Conservation (phyloP, 2,329 filamentous ascomycete genomes). For the Neoascochyta sp. region DNA sequence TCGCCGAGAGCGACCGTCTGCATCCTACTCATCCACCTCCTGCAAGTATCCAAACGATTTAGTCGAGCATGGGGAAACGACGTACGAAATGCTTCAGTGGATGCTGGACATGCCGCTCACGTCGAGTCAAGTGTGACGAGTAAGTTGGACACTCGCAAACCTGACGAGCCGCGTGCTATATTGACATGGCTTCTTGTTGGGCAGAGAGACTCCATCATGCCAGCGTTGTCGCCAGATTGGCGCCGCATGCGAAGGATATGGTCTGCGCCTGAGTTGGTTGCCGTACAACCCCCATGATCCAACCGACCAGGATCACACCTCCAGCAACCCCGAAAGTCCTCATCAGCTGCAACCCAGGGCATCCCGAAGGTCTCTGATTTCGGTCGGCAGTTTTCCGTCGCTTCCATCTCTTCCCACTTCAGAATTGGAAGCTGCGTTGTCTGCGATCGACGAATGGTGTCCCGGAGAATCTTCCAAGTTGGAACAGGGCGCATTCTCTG, state of each 20-base stretch:
- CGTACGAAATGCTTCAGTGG: constrained; percentile 12
- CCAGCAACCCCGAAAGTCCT: not conserved
- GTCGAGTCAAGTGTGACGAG: constrained; percentile 13
- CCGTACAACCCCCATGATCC: constrained; percentile 4
- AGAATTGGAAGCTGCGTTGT: constrained; percentile 4
- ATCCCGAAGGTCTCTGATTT: constrained; percentile 3
- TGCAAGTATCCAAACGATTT: not conserved
- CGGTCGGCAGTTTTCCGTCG: not conserved
- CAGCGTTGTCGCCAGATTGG: constrained; percentile 5
- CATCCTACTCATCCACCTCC: not conserved
- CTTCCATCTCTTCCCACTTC: constrained; percentile 1
- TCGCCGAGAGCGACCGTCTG: not conserved
- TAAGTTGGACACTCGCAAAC: constrained; percentile 1
- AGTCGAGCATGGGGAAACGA: constrained; percentile 4
- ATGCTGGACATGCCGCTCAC: constrained; percentile 13
- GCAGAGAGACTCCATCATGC: constrained; percentile 5
- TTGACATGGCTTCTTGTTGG: not conserved
- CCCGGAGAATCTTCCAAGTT: constrained; percentile 2
- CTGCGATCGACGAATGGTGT: constrained; percentile 6
- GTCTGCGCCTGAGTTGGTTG: constrained; percentile 9
- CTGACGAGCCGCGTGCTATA: not conserved
- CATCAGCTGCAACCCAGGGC: constrained; percentile 1
- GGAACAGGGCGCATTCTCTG: constrained; percentile 5
- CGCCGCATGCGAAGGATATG: constrained; percentile 8
- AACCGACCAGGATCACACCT: constrained; percentile 1